Evolutionary conservation across 306 rosid genomes (phyloP).

Genomic region (Casuarina equisetifolia): DNA sequence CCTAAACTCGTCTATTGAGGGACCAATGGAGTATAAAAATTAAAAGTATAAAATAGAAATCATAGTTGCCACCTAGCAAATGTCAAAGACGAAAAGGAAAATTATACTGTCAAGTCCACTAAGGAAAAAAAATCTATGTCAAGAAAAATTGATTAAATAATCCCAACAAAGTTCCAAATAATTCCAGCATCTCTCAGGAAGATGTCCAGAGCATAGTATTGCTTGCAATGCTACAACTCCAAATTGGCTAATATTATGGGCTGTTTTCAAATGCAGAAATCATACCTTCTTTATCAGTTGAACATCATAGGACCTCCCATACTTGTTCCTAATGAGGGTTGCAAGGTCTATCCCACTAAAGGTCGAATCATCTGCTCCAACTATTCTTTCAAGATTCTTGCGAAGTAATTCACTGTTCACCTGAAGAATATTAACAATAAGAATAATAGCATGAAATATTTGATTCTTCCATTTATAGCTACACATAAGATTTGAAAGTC

Average conservation of each 20-base stretch:
- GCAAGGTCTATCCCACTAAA: conserved; percentile 95
- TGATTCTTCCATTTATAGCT: background rate
- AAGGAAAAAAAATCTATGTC: background rate
- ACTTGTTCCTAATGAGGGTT: conserved; percentile 86
- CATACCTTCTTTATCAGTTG: conserved; percentile 88
- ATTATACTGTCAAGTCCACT: background rate
- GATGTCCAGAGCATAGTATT: background rate
- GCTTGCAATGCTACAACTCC: background rate
- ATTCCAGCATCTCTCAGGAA: background rate
- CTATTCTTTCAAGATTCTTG: conserved; percentile 78
- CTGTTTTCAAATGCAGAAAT: conserved; percentile 11
- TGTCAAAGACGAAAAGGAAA: background rate
- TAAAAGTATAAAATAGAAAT: background rate
- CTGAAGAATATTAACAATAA: conserved; percentile 35
- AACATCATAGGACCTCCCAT: conserved; percentile 93
- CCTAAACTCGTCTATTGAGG: too few species aligned
- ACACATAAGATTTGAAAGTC: background rate
- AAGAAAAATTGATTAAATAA: background rate
- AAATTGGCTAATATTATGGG: conserved; percentile 5
- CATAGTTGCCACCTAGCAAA: background rate
- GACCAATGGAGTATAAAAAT: too few species aligned
- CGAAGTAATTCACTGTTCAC: conserved; percentile 58
- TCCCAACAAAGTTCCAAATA: background rate
- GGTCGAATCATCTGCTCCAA: conserved; percentile 78
- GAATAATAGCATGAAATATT: conserved; percentile 18